Conservation (phyloP, 306 rosid genomes). For the Cucurbita argyrosperma region DNA sequence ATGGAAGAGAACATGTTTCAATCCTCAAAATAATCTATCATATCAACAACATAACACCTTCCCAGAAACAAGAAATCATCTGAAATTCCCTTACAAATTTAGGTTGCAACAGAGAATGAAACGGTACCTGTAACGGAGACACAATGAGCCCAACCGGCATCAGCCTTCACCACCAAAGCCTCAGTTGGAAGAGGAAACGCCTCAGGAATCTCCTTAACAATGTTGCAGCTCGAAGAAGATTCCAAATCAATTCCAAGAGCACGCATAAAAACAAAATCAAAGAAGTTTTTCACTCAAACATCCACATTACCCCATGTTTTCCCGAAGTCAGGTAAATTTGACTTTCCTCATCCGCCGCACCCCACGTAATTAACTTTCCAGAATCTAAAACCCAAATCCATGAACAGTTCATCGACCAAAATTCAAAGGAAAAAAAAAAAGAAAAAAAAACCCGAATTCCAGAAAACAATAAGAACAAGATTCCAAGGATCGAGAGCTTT, state of each 20-base stretch:
- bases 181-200: slow-evolving; percentile 49
- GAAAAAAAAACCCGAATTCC: no score
- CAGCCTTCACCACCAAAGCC: slow-evolving; percentile 51
- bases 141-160: slow-evolving; percentile 94
- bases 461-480: neutral
- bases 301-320: slow-evolving; percentile 67
- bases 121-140: slow-evolving; percentile 50
- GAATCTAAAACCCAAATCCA: slow-evolving; percentile 21
- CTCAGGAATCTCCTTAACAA: slow-evolving; percentile 74
- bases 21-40: neutral
- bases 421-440: neutral
- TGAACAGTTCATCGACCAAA: neutral
- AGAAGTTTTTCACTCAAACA: neutral
- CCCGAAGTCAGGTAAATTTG: slow-evolving; percentile 60
- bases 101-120: neutral
- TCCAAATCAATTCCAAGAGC: slow-evolving; percentile 31
- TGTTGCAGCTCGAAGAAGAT: slow-evolving; percentile 18
- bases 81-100: neutral
- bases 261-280: neutral
- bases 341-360: slow-evolving; percentile 58
- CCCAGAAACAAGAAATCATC: neutral
- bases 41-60: neutral
- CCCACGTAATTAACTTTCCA: slow-evolving; percentile 83
- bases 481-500: slow-evolving; percentile 5
- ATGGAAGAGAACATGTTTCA: neutral